Conservation (phyloP, 257 asterid species). For the Haberlea rhodopensis region DNA sequence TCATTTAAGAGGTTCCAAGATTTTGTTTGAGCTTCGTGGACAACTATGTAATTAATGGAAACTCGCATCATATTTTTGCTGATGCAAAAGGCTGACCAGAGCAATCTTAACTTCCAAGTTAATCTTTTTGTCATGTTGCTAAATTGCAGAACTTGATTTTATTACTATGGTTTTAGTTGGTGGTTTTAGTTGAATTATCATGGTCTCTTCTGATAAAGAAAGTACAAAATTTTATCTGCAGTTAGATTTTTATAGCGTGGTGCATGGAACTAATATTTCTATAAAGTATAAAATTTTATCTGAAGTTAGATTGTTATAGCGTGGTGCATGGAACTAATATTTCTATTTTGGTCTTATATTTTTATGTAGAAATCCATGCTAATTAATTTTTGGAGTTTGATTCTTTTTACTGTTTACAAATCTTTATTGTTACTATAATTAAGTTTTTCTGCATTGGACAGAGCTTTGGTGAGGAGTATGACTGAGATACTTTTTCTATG, state of each 20-base stretch:
- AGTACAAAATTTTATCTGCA: not conserved
- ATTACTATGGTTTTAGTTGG: too few relatives aligned
- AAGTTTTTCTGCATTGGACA: slow-evolving; percentile 35
- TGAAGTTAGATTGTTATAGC: not conserved
- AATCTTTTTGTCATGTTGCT: too few relatives aligned
- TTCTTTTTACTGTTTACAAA: slow-evolving; percentile 5
- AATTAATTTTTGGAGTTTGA: not conserved
- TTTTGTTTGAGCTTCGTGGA: too few relatives aligned
- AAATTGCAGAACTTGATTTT: too few relatives aligned
- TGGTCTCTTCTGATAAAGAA: slow-evolving; percentile 15
- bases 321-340: not conserved
- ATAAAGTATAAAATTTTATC: too few relatives aligned
- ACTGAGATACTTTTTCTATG: slow-evolving; percentile 87
- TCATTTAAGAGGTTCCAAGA: too few relatives aligned
- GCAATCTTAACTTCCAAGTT: too few relatives aligned
- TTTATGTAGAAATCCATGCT: not conserved
- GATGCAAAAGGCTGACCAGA: too few relatives aligned
- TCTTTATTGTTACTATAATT: slow-evolving; percentile 15
- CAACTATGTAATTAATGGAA: too few relatives aligned
- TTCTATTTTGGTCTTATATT: not conserved
- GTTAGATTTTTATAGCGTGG: not conserved
- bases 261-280: too few relatives aligned
- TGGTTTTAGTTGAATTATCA: slow-evolving; percentile 12
- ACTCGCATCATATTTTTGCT: too few relatives aligned
- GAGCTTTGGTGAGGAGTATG: slow-evolving; percentile 93